Evolutionary conservation across 2,329 filamentous ascomycete species (phyloP), one percentile per base, ranked within the genome.

Genomic region (Colletotrichum noveboracense): DNA sequence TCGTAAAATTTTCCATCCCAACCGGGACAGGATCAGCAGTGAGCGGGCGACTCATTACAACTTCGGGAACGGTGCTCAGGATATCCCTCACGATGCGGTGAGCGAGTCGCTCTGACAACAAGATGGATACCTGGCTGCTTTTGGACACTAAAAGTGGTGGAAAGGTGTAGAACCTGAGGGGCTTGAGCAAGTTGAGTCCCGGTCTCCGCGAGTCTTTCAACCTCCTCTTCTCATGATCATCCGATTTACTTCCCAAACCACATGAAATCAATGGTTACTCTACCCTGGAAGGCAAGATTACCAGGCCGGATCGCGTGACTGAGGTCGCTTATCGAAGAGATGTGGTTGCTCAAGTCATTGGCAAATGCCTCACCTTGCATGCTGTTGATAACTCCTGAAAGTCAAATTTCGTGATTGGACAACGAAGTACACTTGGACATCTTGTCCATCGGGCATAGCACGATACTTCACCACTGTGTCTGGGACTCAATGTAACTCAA

Each of bases 211-310:
- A 48, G 18, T 6, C 4, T 13, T 48, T 21, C 43, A 12, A 48
- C 6, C 3, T 13, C n/a, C 6, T 0, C 43, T 48, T 21, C 43
- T 21, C 43, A 48, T 21, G n/a, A 48, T 13, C 43, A 48, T 48
- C n/a, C 10, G 3, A 12, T 7, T 48, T 2, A 4, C 43, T 48
- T 12, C 43, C 43, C 6, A 21, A 48, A 43, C 3, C n/a, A 4
- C 43, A 13, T 0, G 2, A 0, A 13, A 2, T 6, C 10, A 48
- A 1, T 48, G 9, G n/a, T 48, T 48, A 1, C 0, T 2, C 43
- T 48, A 1, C 6, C 43, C 43, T 13, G 43, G 10, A 48, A 21
- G 1, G 3, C 3, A 7, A 48, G n/a, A 48, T 48, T 48, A 3
- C n/a, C n/a, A 48, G n/a, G n/a, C n/a, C 6, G 43, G 3, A 48